phyloP scores from a whole-genome alignment of 352 stramenopile species.

The Phytophthora cryptogea region DNA sequence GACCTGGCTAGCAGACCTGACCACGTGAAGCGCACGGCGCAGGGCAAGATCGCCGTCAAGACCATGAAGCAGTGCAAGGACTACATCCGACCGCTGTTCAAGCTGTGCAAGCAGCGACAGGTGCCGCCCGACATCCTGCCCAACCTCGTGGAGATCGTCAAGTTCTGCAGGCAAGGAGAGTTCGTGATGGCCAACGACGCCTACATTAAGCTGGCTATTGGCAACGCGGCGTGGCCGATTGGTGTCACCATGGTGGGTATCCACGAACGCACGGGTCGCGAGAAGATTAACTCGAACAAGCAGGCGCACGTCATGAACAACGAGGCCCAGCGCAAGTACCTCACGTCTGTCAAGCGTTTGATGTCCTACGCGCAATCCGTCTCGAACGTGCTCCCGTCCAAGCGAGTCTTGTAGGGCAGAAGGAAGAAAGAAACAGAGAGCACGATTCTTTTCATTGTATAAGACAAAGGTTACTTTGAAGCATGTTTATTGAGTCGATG shows the following conservation, averaged over 20 bases:
- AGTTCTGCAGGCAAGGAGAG: slow-evolving; percentile 92
- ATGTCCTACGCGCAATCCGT: slow-evolving; percentile 97
- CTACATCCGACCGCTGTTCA: slow-evolving; percentile 98
- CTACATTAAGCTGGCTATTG: slow-evolving; percentile 98
- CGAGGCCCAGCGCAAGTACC: slow-evolving; percentile 97
- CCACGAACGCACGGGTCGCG: slow-evolving; percentile 94
- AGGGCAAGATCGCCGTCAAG: slow-evolving; percentile 95
- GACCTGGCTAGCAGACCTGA: slow-evolving; percentile 89
- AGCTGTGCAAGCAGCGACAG: slow-evolving; percentile 93
- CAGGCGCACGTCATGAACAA: slow-evolving; percentile 99
- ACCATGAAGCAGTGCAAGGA: slow-evolving; percentile 99
- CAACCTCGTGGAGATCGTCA: slow-evolving; percentile 94
- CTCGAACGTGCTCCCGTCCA: slow-evolving; percentile 82
- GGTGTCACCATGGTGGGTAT: slow-evolving; percentile 99
- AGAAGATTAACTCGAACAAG: slow-evolving; percentile 98
- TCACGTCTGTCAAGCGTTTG: slow-evolving; percentile 98
- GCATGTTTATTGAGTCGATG: slow-evolving; percentile 20
- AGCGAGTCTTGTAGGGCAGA: slow-evolving; percentile 67
- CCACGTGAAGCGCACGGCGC: slow-evolving; percentile 87
- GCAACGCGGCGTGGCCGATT: slow-evolving; percentile 98
- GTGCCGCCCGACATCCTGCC: slow-evolving; percentile 90
- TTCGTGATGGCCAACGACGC: slow-evolving; percentile 97
- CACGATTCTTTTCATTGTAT: slow-evolving; percentile 3
- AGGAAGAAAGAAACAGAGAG: background rate
- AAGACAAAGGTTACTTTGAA: slow-evolving; percentile 3